phyloP scores from a whole-genome alignment of 495 filamentous ascomycete species.

The Lasiosphaeris hirsuta region DNA sequence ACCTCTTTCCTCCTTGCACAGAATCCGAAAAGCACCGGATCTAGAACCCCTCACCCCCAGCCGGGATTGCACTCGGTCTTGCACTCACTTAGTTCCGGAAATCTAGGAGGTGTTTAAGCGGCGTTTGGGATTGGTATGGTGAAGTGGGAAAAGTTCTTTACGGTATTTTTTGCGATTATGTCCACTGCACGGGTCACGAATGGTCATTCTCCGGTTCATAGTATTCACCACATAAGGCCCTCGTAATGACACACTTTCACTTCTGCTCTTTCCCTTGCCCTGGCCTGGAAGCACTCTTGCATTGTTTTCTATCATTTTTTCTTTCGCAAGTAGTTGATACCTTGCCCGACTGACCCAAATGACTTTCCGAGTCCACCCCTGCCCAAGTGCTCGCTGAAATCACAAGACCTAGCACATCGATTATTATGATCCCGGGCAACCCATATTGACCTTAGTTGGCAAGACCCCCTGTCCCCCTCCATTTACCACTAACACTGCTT shows the following conservation, averaged over 20 bases:
- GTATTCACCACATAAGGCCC: conserved; percentile 12
- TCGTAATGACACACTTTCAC: conserved; percentile 17
- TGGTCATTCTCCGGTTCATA: conserved; percentile 16
- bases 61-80: neutral
- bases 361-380: neutral
- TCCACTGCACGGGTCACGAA: conserved; percentile 10
- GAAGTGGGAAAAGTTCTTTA: conserved; percentile 17
- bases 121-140: conserved; percentile 20
- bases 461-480: no score
- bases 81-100: no score
- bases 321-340: neutral
- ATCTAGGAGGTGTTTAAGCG: conserved; percentile 9
- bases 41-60: neutral
- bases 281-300: neutral
- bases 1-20: conserved; percentile 32
- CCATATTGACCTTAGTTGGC: no score
- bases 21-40: conserved; percentile 79
- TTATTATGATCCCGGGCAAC: no score
- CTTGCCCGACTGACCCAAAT: neutral
- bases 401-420: no score
- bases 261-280: conserved; percentile 2
- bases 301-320: neutral
- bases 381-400: no score
- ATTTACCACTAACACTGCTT: no score
- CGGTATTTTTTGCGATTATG: conserved; percentile 15